Evolutionary conservation across 495 filamentous ascomycete species (phyloP), one percentile per base, ranked within the genome.

Genomic region (Penicillium riverlandense): DNA sequence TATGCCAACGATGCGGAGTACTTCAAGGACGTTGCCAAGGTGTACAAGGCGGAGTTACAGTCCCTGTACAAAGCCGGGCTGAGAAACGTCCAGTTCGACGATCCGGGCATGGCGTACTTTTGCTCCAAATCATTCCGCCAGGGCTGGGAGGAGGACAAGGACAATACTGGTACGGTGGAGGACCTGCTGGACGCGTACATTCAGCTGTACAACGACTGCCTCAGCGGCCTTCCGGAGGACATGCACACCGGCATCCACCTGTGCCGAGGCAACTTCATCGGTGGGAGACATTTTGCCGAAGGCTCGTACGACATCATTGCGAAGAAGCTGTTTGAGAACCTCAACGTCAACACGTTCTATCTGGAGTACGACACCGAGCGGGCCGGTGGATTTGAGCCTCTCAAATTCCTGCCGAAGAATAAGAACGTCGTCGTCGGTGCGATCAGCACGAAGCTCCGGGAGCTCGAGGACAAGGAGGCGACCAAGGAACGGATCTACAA

Each of bases 241-340:
- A 71, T 85, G 75, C 70, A 81, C 45, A 70, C 82, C 27, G 81
- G 80, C 10, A 78, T 85, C 49, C 81, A 85, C 61, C 62, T 85
- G 44, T 85, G 81, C 66, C 65, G 74, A 11, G 81, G 80, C 8
- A 63, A 63, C 49, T 63, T 72, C 50, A 66, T 74, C 38, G 64
- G 62, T 31, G 65, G 67, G 55, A 72, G 53, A 56, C 77, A 64
- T 63, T 85, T 85, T 54, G 75, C 80, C 30, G 76, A 83, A 59
- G 81, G 81, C 40, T 79, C 78, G 8, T 85, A 85, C 55, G 81
- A 85, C 59, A 73, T 74, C 39, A 82, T 85, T 27, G 81, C 81
- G 6, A 74, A 77, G 66, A 76, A 77, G 52, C 61, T 85, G 29
- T 84, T 85, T 65, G 67, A 76, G 58, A 71, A 75, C 31, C 71